A percentile compares a stretch with the other conserved stretches of the same genome.
These are phyloP conservation scores for Paecilomyces variotii DNA, from an alignment of 2,329 filamentous ascomycete genomes.

Conservation along the genomic window DNA sequence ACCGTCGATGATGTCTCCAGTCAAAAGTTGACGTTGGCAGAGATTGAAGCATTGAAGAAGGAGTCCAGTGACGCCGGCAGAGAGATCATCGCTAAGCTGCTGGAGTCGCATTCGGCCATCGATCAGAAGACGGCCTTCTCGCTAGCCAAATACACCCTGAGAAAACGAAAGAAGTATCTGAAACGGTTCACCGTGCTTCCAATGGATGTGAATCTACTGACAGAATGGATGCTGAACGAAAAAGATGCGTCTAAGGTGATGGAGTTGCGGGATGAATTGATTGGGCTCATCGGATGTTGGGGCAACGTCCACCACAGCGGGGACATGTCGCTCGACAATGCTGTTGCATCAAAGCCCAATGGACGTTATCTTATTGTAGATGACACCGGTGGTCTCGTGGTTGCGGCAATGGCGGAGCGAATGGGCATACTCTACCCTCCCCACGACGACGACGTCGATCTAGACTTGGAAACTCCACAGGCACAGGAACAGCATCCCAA, in stretches of 20 bases:
- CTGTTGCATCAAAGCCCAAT: slow-evolving; percentile 28
- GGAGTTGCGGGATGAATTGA: slow-evolving; percentile 76
- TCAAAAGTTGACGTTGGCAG: slow-evolving; percentile 66
- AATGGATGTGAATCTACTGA: slow-evolving; percentile 67
- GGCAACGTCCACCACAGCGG: slow-evolving; percentile 75
- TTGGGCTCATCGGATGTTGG: slow-evolving; percentile 79
- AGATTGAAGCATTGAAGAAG: slow-evolving; percentile 64
- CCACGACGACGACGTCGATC: slow-evolving; percentile 4
- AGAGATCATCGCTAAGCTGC: slow-evolving; percentile 85
- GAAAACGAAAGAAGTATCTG: slow-evolving; percentile 91
- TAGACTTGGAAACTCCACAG: slow-evolving; percentile 7
- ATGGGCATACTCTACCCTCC: slow-evolving; percentile 68
- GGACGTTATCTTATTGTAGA: slow-evolving; percentile 76
- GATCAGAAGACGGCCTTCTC: slow-evolving; percentile 94
- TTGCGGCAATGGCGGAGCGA: slow-evolving; percentile 77
- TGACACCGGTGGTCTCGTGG: slow-evolving; percentile 74
- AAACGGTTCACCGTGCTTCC: slow-evolving; percentile 79
- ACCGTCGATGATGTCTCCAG: slow-evolving; percentile 56
- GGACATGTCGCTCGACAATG: slow-evolving; percentile 18
- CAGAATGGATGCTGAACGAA: slow-evolving; percentile 69
- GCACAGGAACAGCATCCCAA: slow-evolving; percentile 5
- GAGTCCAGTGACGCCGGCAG: slow-evolving; percentile 71
- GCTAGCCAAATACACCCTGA: slow-evolving; percentile 87
- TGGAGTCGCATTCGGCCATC: slow-evolving; percentile 79
- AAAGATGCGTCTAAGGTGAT: slow-evolving; percentile 73